Evolutionary conservation across 2,329 filamentous ascomycete genomes (phyloP), one percentile per base, ranked within the genome.

Genomic region (Pestalotiopsis fici): DNA sequence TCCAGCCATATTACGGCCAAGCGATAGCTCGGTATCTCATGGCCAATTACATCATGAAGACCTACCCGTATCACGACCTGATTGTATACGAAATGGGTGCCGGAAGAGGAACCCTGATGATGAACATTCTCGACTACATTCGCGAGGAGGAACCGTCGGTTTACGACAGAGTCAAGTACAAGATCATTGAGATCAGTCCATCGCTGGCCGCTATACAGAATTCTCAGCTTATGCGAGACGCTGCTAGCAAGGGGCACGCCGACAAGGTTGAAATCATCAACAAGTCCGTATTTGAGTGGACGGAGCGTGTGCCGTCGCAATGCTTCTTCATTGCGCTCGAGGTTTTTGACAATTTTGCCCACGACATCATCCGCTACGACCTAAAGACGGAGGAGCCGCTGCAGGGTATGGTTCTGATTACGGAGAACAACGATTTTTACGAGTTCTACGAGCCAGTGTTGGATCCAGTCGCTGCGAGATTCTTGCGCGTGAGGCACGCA

Each of bases 11-110:
- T 81, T 99, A 99, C 78, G 97, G 95, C 76, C 95, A 99, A 84
- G 93, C 96, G 39, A 93, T 99, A 72, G 96, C 95, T n/a, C 91
- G 95, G 23, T 98, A 98, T 79, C 88, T 99, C 57, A 91, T 98
- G 72, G 91, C 93, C 72, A 98, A 99, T 83, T 99, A 99, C 86
- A 94, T 96, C 78, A 89, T 98, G 78, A 93, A 93, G 57, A 89
- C 94, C 66, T 98, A 96, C 78, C 96, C 96, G 2, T 98, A 98
- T 83, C 91, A 98, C 80, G 96, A 99, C 80, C 88, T 99, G 64
- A 93, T 97, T 74, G 97, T 99, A 79, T 99, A 98, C 86, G 96
- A 99, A 79, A 97, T 99, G 92, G 96, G 96, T 64, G 96, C 96
- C 50, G 96, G 96, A 74, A 95, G 97, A 75, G 96, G 96, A 70